These are phyloP conservation scores for Ceratocystis papillata DNA, from an alignment of 2,329 filamentous ascomycete genomes.

Conservation along the genomic window DNA sequence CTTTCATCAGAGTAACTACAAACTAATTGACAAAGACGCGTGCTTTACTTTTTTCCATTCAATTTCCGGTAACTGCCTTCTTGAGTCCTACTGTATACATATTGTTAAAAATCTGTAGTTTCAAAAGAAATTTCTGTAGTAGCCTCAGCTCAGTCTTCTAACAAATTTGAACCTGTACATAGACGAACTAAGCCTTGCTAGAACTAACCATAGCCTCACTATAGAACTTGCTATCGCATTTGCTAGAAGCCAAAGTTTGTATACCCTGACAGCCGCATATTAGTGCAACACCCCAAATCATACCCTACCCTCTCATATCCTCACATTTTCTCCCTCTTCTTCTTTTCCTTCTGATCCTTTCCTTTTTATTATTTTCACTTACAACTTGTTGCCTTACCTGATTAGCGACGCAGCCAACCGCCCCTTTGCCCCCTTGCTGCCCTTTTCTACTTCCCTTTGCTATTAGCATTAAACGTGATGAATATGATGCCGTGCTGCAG, in stretches of 20 bases:
- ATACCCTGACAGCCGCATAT: too few species aligned
- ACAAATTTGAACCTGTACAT: too few species aligned
- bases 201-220: too few species aligned
- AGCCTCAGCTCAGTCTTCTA: too few species aligned
- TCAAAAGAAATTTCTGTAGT: too few species aligned
- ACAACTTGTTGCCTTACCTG: not conserved
- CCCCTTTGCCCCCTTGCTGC: not conserved
- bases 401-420: not conserved
- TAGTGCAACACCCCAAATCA: too few species aligned
- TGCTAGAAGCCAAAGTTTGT: too few species aligned
- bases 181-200: too few species aligned
- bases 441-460: not conserved
- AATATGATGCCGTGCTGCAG: too few species aligned
- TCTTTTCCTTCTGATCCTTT: not conserved
- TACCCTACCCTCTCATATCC: not conserved
- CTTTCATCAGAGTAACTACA: not conserved
- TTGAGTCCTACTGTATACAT: not conserved
- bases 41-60: not conserved
- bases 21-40: not conserved
- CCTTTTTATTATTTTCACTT: not conserved
- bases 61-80: not conserved
- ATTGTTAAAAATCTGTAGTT: not conserved
- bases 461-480: too few species aligned
- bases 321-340: not conserved
- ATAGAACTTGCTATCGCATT: too few species aligned